Evolutionary conservation across 2,329 filamentous ascomycete genomes (phyloP).

Genomic region (Pseudovirgaria hyperparasitica): DNA sequence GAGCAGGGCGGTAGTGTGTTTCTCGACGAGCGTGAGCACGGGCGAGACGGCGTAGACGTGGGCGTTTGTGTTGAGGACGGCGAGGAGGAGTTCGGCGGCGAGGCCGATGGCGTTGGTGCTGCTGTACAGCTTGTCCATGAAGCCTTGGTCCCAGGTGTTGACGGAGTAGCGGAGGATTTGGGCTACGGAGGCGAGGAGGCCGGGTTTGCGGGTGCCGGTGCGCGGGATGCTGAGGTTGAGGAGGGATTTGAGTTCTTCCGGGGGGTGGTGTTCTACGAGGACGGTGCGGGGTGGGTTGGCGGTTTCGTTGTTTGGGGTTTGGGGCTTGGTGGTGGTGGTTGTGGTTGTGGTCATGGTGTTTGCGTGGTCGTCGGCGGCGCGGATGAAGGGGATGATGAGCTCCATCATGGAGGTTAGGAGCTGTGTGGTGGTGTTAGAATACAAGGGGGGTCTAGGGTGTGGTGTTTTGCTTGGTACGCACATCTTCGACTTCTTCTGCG

Average conservation of each 20-base stretch:
- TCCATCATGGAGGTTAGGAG: conserved; percentile 54
- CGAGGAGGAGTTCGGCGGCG: conserved; percentile 70
- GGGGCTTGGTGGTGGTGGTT: no score
- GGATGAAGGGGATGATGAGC: conserved; percentile 59
- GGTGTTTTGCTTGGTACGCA: conserved; percentile 10
- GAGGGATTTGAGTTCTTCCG: conserved; percentile 28
- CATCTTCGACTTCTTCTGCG: conserved; percentile 26
- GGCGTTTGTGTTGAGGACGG: conserved; percentile 81
- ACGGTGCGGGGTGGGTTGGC: conserved; percentile 44
- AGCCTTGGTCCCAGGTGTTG: conserved; percentile 98
- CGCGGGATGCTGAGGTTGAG: conserved; percentile 25
- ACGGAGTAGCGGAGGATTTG: conserved; percentile 73
- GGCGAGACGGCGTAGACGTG: conserved; percentile 94
- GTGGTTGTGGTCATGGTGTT: conserved; percentile 40
- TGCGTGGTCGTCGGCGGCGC: conserved; percentile 53
- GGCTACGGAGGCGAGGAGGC: conserved; percentile 39
- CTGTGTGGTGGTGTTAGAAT: conserved; percentile 28
- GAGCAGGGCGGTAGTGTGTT: conserved; percentile 60
- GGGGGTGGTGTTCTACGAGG: conserved; percentile 32
- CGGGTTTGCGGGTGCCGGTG: conserved; percentile 27
- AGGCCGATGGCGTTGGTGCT: conserved; percentile 80
- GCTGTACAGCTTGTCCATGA: conserved; percentile 91
- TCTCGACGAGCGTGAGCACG: conserved; percentile 76
- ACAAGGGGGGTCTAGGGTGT: conserved; percentile 3
- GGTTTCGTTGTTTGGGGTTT: conserved; percentile 45